These are phyloP conservation scores for Colletotrichum tamarilloi DNA, from an alignment of 2,329 filamentous ascomycete genomes.

Conservation along the genomic window DNA sequence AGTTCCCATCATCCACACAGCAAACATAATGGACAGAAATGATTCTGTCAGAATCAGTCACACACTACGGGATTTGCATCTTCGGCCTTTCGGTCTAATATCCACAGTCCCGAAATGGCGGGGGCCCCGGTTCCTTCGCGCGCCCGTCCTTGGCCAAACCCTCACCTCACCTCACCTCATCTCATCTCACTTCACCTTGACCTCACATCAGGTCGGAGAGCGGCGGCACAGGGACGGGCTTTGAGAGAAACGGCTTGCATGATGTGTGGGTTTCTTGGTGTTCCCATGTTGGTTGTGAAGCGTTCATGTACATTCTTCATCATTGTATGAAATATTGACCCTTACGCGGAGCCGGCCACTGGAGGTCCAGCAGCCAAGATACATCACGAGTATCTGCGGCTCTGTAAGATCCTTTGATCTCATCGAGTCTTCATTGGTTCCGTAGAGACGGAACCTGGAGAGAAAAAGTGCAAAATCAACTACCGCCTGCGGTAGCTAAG, in stretches of 20 bases:
- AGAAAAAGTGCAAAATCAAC: background rate
- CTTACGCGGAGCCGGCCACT: background rate
- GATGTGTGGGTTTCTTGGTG: conserved; percentile 9
- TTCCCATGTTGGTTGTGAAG: background rate
- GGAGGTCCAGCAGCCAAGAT: background rate
- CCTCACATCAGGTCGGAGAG: conserved; percentile 15
- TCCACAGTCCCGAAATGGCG: conserved; percentile 14
- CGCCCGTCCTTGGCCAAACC: background rate
- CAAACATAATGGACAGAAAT: conserved; percentile 9
- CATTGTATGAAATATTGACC: background rate
- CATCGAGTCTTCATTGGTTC: background rate
- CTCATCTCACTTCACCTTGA: conserved; percentile 15
- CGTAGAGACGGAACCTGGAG: background rate
- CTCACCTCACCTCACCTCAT: background rate
- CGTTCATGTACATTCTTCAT: background rate
- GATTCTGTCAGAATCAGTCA: conserved; percentile 19
- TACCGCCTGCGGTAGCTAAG: background rate
- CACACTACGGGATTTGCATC: conserved; percentile 2
- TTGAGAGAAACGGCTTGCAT: conserved; percentile 15
- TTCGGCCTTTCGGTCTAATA: conserved; percentile 25
- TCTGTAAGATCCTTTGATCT: background rate
- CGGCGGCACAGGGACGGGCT: background rate
- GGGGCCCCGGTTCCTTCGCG: conserved; percentile 3
- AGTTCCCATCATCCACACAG: background rate
- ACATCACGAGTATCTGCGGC: background rate